Evolutionary conservation across 2,329 filamentous ascomycete genomes (phyloP), one percentile per base, ranked within the genome.

Genomic region (Graphilbum ipis-grandicollis): DNA sequence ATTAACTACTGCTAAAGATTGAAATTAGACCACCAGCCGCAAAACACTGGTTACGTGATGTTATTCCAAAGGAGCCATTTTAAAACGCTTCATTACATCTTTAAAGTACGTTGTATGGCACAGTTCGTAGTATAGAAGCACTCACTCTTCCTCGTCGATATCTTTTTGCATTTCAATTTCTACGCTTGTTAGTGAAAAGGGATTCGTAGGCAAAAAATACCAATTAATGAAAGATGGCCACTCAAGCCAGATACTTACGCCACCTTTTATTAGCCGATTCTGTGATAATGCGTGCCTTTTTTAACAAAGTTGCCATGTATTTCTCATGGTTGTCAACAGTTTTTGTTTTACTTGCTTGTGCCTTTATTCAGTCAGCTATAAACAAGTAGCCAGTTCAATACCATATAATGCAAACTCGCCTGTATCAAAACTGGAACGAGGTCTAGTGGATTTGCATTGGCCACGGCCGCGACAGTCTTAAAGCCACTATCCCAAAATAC

Each of bases 401-500:
- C 75, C 74, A 56, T 80, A 77, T 5, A n/a, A 10, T 10, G 10
- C 21, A 23, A 6, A 73, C 75, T 37, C 48, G 74, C 74, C 64
- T 80, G 75, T 60, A 80, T 68, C 35, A 86, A 57, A n/a, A 85
- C 58, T 7, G 78, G 77, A 2, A 83, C 60, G 19, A 85, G 58
- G 43, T 81, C 78, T 41, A 65, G 65, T 0, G 74, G 66, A 41
- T 79, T 68, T 1, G 79, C 76, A 45, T 79, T 79, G 5, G 79
- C 77, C 34, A 86, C 60, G 3, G 70, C 63, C 26, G 73, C 71
- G 21, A 84, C 58, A 19, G 68, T 76, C 47, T 71, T 75, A 48
- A 79, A 79, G 2, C 80, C 80, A 50, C 79, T 83, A 39, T 85
- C 80, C 63, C 79, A 80, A 42, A 86, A 78, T 6, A 83, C 62